Base-by-base conservation (phyloP, 78 protist species). In the Capsaspora owczarzaki region DNA sequence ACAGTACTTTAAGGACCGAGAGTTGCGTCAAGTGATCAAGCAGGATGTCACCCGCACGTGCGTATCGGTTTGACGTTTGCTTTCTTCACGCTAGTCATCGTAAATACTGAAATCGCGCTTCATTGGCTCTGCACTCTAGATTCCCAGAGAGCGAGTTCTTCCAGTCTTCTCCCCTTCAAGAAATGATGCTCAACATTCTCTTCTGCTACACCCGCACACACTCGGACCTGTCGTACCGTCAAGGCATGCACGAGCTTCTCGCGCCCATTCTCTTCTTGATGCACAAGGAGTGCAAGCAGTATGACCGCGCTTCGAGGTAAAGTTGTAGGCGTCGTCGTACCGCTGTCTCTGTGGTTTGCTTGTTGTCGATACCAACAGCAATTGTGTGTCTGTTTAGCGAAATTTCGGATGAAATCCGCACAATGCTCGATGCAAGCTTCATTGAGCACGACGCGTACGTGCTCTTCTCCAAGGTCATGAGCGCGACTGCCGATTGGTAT, bases 241-340 rank as follows among this genome's bases (percentile, higher is more conserved):
- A 83, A 74, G 87, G 87, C 74, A 84, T 84, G 87, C 87, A 84
- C 80, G 87, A 84, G 72, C 53, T 84, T 31, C 83, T 83, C 10
- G 87, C 82, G 20, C 82, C 82, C 31, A 25, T 76, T 8, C 35
- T 76, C 56, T 27, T 1, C 41, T 31, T 80, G 29, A 31, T 69
- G 51, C 23, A n/a, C 38, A 5, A 5, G 19, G 68, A 79, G 14
- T n/a, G n/a, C n/a, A n/a, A n/a, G n/a, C n/a, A n/a, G n/a, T n/a
- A n/a, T n/a, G n/a, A n/a, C n/a, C n/a, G n/a, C n/a, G n/a, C n/a
- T n/a, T n/a, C n/a, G n/a, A n/a, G n/a, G n/a, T n/a, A n/a, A n/a
- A n/a, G n/a, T n/a, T n/a, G n/a, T n/a, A n/a, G n/a, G n/a, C n/a
- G n/a, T n/a, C n/a, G n/a, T n/a, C n/a, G n/a, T n/a, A n/a, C n/a